Conservation (phyloP, 179 eudicot genomes). For the Corrigiola litoralis region DNA sequence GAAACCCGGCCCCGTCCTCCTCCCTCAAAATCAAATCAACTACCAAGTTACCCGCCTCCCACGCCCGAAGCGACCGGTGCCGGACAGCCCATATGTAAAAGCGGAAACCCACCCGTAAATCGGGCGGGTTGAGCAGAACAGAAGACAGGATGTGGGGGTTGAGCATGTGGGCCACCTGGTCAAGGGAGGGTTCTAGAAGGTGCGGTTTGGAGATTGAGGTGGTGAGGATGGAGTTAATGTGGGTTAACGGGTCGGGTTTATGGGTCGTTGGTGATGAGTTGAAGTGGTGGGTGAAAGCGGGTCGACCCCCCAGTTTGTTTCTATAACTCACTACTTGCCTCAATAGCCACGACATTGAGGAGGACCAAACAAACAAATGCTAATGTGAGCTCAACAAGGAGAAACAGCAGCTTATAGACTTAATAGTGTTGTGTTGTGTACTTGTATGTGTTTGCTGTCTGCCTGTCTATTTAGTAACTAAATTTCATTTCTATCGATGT, state of each 20-base stretch:
- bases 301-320: too few species aligned
- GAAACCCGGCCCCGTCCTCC: conserved; percentile 37
- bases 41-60: conserved; percentile 37
- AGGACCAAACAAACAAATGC: too few species aligned
- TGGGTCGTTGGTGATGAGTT: too few species aligned
- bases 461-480: too few species aligned
- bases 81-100: conserved; percentile 69
- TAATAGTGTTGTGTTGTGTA: too few species aligned
- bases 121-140: conserved; percentile 29
- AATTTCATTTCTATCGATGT: too few species aligned
- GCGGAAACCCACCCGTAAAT: conserved; percentile 44
- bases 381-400: too few species aligned
- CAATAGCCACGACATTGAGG: too few species aligned
- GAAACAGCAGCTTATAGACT: too few species aligned
- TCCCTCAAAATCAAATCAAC: conserved; percentile 30
- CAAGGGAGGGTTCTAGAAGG: conserved; percentile 52
- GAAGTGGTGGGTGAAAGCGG: too few species aligned
- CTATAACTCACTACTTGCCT: too few species aligned
- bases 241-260: conserved; percentile 20
- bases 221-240: conserved; percentile 35
- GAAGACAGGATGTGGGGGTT: conserved; percentile 29
- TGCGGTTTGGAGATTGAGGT: conserved; percentile 8
- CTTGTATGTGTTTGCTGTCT: too few species aligned
- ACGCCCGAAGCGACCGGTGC: conserved; percentile 19
- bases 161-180: conserved; percentile 29